Conservation (phyloP, 2,329 filamentous ascomycete species). For the Magnaporthiopsis poae region DNA sequence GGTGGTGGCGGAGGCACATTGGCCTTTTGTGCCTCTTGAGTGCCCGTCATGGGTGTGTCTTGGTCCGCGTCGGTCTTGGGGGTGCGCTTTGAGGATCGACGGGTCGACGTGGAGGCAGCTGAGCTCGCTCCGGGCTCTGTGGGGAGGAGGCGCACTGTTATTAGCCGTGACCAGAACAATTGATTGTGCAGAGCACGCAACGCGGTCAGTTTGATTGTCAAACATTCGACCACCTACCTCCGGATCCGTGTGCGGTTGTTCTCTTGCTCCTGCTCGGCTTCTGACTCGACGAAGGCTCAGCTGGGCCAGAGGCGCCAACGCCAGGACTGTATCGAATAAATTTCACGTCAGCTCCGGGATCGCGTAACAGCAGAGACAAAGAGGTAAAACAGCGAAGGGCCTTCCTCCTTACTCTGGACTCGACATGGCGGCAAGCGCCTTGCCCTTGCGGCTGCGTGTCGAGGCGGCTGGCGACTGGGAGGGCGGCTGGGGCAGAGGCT, state of each 20-base stretch:
- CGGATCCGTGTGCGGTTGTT: slow-evolving; percentile 33
- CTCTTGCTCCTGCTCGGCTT: slow-evolving; percentile 67
- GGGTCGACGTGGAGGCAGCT: neutral
- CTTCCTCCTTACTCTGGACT: slow-evolving; percentile 50
- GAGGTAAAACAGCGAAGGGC: neutral
- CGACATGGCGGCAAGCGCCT: slow-evolving; percentile 59
- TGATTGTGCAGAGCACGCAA: neutral
- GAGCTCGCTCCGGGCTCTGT: slow-evolving; percentile 4
- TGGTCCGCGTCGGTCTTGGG: slow-evolving; percentile 42
- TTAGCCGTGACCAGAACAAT: neutral
- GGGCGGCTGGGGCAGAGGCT: slow-evolving; percentile 21
- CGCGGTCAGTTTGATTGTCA: neutral
- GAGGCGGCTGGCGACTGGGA: slow-evolving; percentile 27
- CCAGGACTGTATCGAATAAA: slow-evolving; percentile 4
- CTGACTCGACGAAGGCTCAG: slow-evolving; percentile 56
- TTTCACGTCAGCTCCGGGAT: slow-evolving; percentile 3
- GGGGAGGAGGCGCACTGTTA: neutral
- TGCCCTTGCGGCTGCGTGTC: slow-evolving; percentile 49
- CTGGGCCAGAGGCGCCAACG: slow-evolving; percentile 39
- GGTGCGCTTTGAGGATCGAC: slow-evolving; percentile 36
- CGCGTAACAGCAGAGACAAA: neutral
- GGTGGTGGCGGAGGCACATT: slow-evolving; percentile 32
- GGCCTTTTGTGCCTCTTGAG: slow-evolving; percentile 43
- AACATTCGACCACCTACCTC: slow-evolving; percentile 2
- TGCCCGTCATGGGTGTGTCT: slow-evolving; percentile 63